Percentiles rank a stretch among this genome's conserved stretches.
Conservation (phyloP, 371 early-diverging fungal genomes). For the Conidiobolus incongruus region DNA sequence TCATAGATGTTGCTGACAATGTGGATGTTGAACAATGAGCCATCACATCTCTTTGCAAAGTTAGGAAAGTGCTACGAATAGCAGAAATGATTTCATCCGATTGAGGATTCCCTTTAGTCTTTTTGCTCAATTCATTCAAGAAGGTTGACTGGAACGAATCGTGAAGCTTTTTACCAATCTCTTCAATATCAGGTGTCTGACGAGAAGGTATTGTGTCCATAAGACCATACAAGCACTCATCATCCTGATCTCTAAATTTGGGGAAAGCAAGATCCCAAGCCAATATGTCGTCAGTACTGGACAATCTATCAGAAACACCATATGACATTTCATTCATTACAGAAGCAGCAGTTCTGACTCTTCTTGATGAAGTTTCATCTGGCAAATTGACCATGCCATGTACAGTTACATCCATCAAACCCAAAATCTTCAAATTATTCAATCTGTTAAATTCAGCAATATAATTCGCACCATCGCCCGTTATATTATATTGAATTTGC, state of each 20-base stretch:
- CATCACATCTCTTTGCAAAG: constrained; percentile 50
- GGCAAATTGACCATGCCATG: constrained; percentile 55
- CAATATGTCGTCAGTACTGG: constrained; percentile 26
- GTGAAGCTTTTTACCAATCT: constrained; percentile 26
- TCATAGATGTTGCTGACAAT: constrained; percentile 34
- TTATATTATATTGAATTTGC: constrained; percentile 56
- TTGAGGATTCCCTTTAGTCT: constrained; percentile 21
- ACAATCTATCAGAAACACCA: constrained; percentile 68
- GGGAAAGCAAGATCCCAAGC: constrained; percentile 71
- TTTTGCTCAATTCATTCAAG: constrained; percentile 40
- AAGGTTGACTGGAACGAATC: constrained; percentile 37
- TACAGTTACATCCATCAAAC: constrained; percentile 75
- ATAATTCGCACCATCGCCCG: too few species aligned
- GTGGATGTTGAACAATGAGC: constrained; percentile 15
- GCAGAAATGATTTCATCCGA: constrained; percentile 30
- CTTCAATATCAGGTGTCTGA: background rate
- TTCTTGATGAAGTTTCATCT: constrained; percentile 55
- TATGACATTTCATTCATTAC: constrained; percentile 59
- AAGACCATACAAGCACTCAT: constrained; percentile 71
- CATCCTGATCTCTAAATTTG: constrained; percentile 52
- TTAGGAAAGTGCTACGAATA: constrained; percentile 46
- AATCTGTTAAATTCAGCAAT: constrained; percentile 56
- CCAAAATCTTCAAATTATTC: constrained; percentile 49
- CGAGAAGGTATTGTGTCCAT: constrained; percentile 44
- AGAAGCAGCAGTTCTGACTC: constrained; percentile 71